A percentile compares a stretch with the other conserved stretches of the same genome.
Conservation (phyloP, 148 eudicot genomes). For the Vaccinium corymbosum region DNA sequence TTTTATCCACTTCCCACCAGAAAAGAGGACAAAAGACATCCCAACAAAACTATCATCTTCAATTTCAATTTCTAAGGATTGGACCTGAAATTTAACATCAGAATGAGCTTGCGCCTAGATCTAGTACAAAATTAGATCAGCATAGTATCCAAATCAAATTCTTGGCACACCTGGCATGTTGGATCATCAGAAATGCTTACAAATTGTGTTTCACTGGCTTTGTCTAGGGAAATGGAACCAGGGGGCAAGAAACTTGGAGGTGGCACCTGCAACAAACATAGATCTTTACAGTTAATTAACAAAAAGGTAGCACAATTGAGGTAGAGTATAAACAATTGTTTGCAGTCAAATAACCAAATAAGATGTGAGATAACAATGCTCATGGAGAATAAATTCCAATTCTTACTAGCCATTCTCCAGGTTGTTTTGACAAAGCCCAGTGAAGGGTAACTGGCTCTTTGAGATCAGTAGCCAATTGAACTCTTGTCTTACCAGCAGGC, state of each 20-base stretch:
- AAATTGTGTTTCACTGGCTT: constrained; percentile 68
- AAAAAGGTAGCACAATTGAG: neutral
- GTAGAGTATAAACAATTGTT: neutral
- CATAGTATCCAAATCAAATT: constrained; percentile 7
- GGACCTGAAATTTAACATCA: constrained; percentile 42
- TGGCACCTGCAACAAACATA: constrained; percentile 54
- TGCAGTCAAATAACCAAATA: neutral
- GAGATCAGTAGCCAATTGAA: constrained; percentile 64
- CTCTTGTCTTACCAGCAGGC: constrained; percentile 50
- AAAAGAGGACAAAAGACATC: constrained; percentile 89
- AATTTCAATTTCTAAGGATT: constrained; percentile 59
- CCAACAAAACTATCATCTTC: constrained; percentile 66
- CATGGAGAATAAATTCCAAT: neutral
- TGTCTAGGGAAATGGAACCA: constrained; percentile 58
- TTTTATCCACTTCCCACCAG: constrained; percentile 83
- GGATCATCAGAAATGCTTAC: constrained; percentile 41
- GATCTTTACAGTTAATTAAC: neutral
- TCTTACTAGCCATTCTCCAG: constrained; percentile 86
- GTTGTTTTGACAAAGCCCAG: constrained; percentile 79
- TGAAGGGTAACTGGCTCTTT: constrained; percentile 72
- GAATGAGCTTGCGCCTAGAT: neutral
- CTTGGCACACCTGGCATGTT: constrained; percentile 48
- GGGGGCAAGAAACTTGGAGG: constrained; percentile 66
- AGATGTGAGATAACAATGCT: constrained; percentile 2
- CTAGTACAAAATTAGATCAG: neutral